Evolutionary conservation across 2,329 filamentous ascomycete genomes (phyloP).

Genomic region (Leptosphaerulina australis): DNA sequence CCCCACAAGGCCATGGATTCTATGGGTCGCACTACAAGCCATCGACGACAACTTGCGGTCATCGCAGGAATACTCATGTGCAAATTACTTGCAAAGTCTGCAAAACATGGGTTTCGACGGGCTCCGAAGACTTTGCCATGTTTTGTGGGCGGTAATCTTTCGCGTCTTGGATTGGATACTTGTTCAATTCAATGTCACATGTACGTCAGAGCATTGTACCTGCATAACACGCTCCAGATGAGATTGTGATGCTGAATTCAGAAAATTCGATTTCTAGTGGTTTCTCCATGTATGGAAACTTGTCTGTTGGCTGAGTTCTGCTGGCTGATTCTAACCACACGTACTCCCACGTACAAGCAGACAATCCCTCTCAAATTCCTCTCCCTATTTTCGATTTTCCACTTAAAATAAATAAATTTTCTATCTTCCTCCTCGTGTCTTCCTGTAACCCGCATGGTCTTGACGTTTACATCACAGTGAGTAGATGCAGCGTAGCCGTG

Average conservation of each 20-base stretch:
- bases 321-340: no score
- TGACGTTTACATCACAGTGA: no score
- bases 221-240: background rate
- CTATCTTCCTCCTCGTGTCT: no score
- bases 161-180: background rate
- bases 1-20: background rate
- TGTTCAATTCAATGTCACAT: background rate
- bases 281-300: no score
- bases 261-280: no score
- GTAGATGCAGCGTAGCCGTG: no score
- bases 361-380: no score
- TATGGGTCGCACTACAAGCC: conserved; percentile 6
- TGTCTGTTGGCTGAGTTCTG: no score
- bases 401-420: no score
- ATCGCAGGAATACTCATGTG: background rate
- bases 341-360: no score
- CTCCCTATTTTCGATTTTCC: no score
- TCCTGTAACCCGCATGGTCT: no score
- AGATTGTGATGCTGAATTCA: background rate
- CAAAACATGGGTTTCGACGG: background rate
- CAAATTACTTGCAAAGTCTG: background rate
- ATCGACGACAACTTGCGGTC: conserved; percentile 11
- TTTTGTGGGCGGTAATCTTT: background rate
- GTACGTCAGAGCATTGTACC: background rate
- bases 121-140: background rate